Evolutionary conservation across 148 eudicot genomes (phyloP).

Genomic region (Gaultheria prostrata): DNA sequence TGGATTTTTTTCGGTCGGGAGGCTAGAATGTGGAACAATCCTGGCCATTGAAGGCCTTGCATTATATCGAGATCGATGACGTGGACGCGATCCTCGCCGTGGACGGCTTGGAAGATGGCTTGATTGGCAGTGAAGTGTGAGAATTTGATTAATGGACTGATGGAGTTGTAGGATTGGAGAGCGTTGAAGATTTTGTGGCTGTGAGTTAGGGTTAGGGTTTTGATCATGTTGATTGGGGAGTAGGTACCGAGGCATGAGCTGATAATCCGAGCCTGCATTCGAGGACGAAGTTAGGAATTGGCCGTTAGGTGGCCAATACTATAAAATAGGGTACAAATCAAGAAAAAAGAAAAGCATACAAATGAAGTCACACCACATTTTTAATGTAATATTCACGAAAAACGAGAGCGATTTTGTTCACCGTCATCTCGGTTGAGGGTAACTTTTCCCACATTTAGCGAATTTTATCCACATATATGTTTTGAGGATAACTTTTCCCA

Average conservation of each 20-base stretch:
- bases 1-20: slow-evolving; percentile 41
- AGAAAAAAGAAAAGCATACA: background rate
- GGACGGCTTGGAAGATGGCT: slow-evolving; percentile 62
- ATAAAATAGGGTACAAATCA: background rate
- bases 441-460: background rate
- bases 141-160: slow-evolving; percentile 64
- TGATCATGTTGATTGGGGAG: slow-evolving; percentile 18
- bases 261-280: slow-evolving; percentile 36
- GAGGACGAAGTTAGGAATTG: background rate
- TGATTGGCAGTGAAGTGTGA: slow-evolving; percentile 87
- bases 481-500: no score
- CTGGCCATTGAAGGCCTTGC: slow-evolving; percentile 97
- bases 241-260: slow-evolving; percentile 36
- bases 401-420: background rate
- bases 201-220: slow-evolving; percentile 28
- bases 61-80: slow-evolving; percentile 74
- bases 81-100: slow-evolving; percentile 57
- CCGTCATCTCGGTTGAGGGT: background rate
- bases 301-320: background rate
- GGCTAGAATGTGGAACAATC: slow-evolving; percentile 75
- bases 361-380: background rate
- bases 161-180: slow-evolving; percentile 62
- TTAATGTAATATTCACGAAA: background rate
- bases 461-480: background rate
- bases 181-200: slow-evolving; percentile 43